Base-by-base conservation (phyloP, 768 basidiomycete species). In the Hygrophoropsis aurantiaca region DNA sequence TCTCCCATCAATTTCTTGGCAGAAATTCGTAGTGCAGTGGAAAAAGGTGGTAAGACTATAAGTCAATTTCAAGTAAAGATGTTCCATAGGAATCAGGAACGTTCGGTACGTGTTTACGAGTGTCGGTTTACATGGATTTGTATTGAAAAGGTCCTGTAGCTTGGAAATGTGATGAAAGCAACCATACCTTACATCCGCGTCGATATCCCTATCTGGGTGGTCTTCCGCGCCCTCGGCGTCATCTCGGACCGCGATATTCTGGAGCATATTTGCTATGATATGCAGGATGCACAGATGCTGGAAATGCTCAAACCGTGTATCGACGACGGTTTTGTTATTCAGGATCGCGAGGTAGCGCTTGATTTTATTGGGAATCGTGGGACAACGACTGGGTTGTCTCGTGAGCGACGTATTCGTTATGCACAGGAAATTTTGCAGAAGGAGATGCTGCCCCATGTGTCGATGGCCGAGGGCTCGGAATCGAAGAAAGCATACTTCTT, bases 401-500 rank as follows among this genome's bases (percentile, higher is more conserved):
- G 89, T 39, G 94, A 97, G 59, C 85, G 90, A 46, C 92, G 94
- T 67, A 85, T 97, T 46, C 86, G 94, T 42, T 97, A 97, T 58
- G 97, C 97, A 0, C 91, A 94, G 62, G 97, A 98, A 66, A 97
- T 99, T 58, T 61, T 99, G 47, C 94, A 98, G 70, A 98, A 97
- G 70, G 95, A 98, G 71, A 94, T 98, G 88, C 65, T 99, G 37
- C 97, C 97, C 0, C 97, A 98, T 59, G 87, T 99, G 19, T 94
- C 94, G 2, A 94, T 94, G 85, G 81, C 85, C 1, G 93, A 95
- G 65, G 94, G 94, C 4, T 93, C 92, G 5, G 92, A 95, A 68
- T 93, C 90, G 20, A 97, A 97, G 74, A 99, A 99, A 67, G 97
- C 97, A 2, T 98, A 94, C 69, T 99, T 98, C 79, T 93, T 98